Base-by-base conservation (phyloP, 2,329 filamentous ascomycete species). In the Grosmannia clavigera region DNA sequence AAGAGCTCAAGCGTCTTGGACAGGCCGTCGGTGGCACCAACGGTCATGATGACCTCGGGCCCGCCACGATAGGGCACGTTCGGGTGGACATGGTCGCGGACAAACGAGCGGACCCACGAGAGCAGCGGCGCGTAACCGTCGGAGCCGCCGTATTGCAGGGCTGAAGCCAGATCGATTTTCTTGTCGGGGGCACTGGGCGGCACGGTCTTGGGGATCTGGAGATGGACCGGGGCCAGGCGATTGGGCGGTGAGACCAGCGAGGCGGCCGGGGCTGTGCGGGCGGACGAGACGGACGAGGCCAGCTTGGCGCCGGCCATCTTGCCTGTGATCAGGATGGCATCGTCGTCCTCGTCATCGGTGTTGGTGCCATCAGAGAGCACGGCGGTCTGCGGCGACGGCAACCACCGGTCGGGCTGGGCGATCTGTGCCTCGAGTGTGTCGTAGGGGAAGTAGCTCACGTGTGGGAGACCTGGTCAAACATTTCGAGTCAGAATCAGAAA, bases 361-460 rank as follows among this genome's bases (percentile, higher is more conserved):
- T 16, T 22, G 25, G 71, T 65, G 3, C 77, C 72, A 29, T 75
- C 75, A 31, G 65, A 65, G 27, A 68, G 67, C 35, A 62, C 69
- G 11, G 83, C 82, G 55, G 78, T 75, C 69, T 87, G 88, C 46
- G 84, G 81, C 12, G 85, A 85, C 1, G 87, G 87, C 40, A 81
- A 78, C 79, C 88, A 94, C 71, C 91, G 82, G 64, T 87, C 77
- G 9, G 90, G 85, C 63, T 82, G 81, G 38, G 90, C 89, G 63
- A 87, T 83, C 65, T 87, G 84, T 50, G 91, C 89, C 73, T 95
- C 90, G 64, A 96, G 83, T 0, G 90, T 94, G 67, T 96, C 91
- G 72, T 88, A 96, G 10, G 92, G 92, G 69, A 96, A 96, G 74
- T 90, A 90, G 61, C 81, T 81, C 48, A 86, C 78, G 71, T 94